A percentile compares a stretch with the other conserved stretches of the same genome.
phyloP scores from a whole-genome alignment of 2,329 filamentous ascomycete genomes.

The Nemania sp. region DNA sequence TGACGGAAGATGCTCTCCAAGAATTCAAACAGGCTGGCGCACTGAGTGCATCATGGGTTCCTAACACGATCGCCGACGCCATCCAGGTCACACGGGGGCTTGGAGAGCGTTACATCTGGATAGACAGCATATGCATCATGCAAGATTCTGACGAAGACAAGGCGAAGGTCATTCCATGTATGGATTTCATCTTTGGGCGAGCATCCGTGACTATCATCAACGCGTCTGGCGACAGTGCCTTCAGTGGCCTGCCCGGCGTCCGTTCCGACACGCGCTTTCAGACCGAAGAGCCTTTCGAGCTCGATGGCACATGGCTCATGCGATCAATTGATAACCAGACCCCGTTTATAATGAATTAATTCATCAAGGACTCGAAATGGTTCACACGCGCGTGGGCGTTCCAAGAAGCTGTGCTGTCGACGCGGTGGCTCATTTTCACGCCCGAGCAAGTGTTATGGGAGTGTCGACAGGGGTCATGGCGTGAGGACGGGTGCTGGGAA shows the following conservation, averaged over 20 bases:
- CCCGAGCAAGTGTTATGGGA: neutral
- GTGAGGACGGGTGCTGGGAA: neutral
- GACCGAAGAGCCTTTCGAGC: conserved; percentile 1
- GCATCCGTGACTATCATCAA: conserved; percentile 1
- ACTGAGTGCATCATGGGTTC: neutral
- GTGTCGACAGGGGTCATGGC: neutral
- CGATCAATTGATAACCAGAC: neutral
- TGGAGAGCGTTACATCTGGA: conserved; percentile 2
- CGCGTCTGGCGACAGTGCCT: neutral
- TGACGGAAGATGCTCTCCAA: neutral
- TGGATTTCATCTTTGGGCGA: neutral
- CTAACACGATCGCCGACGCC: neutral
- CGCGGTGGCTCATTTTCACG: neutral
- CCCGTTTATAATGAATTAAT: neutral
- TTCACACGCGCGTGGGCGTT: neutral
- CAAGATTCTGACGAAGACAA: neutral
- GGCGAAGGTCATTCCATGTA: neutral
- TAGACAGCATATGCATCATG: neutral
- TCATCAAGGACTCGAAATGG: conserved; percentile 1
- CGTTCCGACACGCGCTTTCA: neutral
- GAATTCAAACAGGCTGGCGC: neutral
- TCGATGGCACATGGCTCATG: neutral
- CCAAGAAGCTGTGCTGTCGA: conserved; percentile 3
- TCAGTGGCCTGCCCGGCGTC: neutral
- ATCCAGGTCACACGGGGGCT: neutral